Evolutionary conservation across 805 yeast species (phyloP), one percentile per base, ranked within the genome.

Genomic region (Starmerella powellii): DNA sequence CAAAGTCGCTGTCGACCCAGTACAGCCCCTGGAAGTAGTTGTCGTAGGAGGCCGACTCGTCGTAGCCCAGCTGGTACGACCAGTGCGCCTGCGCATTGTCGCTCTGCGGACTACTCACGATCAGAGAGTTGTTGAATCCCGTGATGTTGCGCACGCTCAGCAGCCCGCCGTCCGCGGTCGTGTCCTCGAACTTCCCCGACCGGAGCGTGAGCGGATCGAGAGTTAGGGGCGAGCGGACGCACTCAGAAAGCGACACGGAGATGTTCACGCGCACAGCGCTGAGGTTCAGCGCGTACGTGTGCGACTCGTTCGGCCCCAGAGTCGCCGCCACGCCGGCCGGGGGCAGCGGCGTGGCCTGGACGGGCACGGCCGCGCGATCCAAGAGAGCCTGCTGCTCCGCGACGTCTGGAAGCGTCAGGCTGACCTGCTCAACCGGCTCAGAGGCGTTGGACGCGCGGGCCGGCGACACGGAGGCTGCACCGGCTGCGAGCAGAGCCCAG

Each of bases 1-100:
- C 64, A 52, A 73, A 71, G 60, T 83, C 94, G 0, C 86, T 63
- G 56, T 84, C 95, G 2, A 81, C 71, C 15, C 80, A 62, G 28
- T 52, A 62, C n/a, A 61, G 45, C 20, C 52, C 48, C 10, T 55
- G 48, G 4, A 21, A 34, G 16, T 36, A 44, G 24, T 19, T 29
- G 11, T 40, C 43, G 31, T 38, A 48, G 10, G 46, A 20, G 11
- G 46, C 47, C 10, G 84, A 76, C 4, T 20, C 16, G 11, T 50
- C 57, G 2, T 74, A 71, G 3, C 84, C 87, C 27, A 85, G 58
- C 55, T 76, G 73, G 54, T 78, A 81, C 6, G 65, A 49, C 87
- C 87, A 80, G 8, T 42, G 31, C 13, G 51, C 56, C 26, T 20
- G n/a, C 17, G 36, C 26, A 18, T 33, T 31, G 13, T 20, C 8